These are phyloP conservation scores for Lentinula edodes DNA, from an alignment of 768 basidiomycete species.

Conservation along the genomic window DNA sequence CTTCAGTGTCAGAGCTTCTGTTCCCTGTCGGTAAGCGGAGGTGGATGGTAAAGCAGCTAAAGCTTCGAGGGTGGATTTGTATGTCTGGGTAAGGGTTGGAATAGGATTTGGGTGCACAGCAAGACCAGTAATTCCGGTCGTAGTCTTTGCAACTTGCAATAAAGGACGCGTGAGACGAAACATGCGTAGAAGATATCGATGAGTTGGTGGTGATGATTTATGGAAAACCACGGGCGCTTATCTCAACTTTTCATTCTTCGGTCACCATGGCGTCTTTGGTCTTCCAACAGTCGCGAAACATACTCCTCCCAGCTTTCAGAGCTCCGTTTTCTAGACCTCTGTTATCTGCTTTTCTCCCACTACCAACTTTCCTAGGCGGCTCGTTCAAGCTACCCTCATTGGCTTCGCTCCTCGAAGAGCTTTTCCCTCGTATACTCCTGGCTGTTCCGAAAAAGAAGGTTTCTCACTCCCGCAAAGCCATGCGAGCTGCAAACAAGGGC, in stretches of 20 bases:
- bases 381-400: conserved; percentile 24
- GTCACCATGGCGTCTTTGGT: conserved; percentile 35
- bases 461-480: conserved; percentile 91
- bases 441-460: conserved; percentile 94
- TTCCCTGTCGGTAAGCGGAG: conserved; percentile 86
- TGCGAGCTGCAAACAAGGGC: conserved; percentile 92
- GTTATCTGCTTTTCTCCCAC: conserved; percentile 22
- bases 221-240: neutral
- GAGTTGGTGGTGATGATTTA: neutral
- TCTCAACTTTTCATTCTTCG: neutral
- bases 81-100: conserved; percentile 68
- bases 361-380: conserved; percentile 24
- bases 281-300: conserved; percentile 23
- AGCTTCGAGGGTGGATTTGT: conserved; percentile 67
- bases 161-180: conserved; percentile 73
- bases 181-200: conserved; percentile 38
- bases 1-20: conserved; percentile 77
- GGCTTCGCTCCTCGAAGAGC: conserved; percentile 33
- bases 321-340: conserved; percentile 11
- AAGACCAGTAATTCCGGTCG: conserved; percentile 87
- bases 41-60: conserved; percentile 70
- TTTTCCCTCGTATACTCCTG: conserved; percentile 83
- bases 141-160: conserved; percentile 59
- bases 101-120: conserved; percentile 81
- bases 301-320: conserved; percentile 16